Evolutionary conservation across 2,329 filamentous ascomycete genomes (phyloP).

Genomic region (Plenodomus lindquistii): DNA sequence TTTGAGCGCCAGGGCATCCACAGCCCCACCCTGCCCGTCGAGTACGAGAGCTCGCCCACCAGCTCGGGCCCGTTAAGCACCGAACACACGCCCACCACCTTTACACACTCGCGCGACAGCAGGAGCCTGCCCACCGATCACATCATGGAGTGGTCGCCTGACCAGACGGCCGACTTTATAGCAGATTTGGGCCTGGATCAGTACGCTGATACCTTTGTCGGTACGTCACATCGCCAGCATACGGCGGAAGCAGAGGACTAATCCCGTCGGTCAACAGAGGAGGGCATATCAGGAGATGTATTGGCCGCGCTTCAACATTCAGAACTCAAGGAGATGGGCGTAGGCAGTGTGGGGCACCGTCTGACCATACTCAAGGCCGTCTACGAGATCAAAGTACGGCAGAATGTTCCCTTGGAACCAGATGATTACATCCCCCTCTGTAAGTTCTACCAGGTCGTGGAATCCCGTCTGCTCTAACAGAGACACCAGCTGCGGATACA

Average conservation of each 20-base stretch:
- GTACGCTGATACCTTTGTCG: slow-evolving; percentile 81
- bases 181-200: slow-evolving; percentile 77
- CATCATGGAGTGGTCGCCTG: slow-evolving; percentile 79
- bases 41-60: slow-evolving; percentile 71
- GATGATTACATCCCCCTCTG: slow-evolving; percentile 93
- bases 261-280: slow-evolving; percentile 62
- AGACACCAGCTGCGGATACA: slow-evolving; percentile 75
- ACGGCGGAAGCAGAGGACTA: slow-evolving; percentile 6
- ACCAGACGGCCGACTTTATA: slow-evolving; percentile 90
- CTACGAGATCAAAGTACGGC: slow-evolving; percentile 93
- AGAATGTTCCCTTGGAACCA: slow-evolving; percentile 86
- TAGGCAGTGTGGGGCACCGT: slow-evolving; percentile 89
- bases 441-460: slow-evolving; percentile 54
- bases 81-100: slow-evolving; percentile 80
- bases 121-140: slow-evolving; percentile 73
- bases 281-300: slow-evolving; percentile 91
- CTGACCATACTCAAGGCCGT: slow-evolving; percentile 94
- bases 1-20: slow-evolving; percentile 72
- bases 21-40: slow-evolving; percentile 65
- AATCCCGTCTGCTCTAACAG: slow-evolving; percentile 4
- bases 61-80: slow-evolving; percentile 71
- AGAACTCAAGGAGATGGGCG: slow-evolving; percentile 93
- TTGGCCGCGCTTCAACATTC: slow-evolving; percentile 87
- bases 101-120: slow-evolving; percentile 65
- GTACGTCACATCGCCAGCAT: slow-evolving; percentile 57